phyloP scores from a whole-genome alignment of 768 basidiomycete genomes.

The Suillus tomentosus region DNA sequence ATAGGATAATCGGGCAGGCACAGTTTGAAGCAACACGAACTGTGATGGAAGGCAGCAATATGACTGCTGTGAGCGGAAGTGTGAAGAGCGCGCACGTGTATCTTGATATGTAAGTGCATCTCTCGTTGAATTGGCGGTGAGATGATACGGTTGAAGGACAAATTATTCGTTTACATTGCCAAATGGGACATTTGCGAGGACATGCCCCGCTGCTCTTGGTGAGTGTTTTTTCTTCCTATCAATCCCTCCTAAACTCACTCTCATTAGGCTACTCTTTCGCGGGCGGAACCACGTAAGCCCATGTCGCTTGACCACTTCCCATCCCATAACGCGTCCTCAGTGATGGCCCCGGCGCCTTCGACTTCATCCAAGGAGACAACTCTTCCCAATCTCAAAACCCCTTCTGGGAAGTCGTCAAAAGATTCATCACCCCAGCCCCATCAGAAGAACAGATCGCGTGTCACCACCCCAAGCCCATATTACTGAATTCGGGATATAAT shows the following conservation, averaged over 20 bases:
- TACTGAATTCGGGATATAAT: constrained; percentile 77
- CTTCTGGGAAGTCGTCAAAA: constrained; percentile 81
- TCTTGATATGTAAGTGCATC: constrained; percentile 60
- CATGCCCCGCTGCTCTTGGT: constrained; percentile 83
- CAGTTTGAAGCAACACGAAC: constrained; percentile 71
- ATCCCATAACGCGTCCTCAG: constrained; percentile 32
- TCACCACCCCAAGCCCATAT: constrained; percentile 76
- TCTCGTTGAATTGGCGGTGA: background rate
- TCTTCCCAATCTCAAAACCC: constrained; percentile 66
- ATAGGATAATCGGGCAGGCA: constrained; percentile 65
- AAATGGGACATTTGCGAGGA: constrained; percentile 66
- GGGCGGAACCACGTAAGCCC: constrained; percentile 75
- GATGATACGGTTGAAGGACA: constrained; percentile 43
- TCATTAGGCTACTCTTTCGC: constrained; percentile 71
- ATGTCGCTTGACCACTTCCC: background rate
- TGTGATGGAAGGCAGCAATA: constrained; percentile 53
- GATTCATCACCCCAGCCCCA: constrained; percentile 66
- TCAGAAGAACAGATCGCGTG: constrained; percentile 63
- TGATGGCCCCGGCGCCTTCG: constrained; percentile 81
- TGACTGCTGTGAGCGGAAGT: constrained; percentile 54
- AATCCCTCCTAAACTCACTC: constrained; percentile 11
- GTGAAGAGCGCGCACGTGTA: constrained; percentile 74
- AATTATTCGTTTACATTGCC: constrained; percentile 62
- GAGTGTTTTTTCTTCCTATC: constrained; percentile 21
- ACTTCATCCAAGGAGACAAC: constrained; percentile 77